These are phyloP conservation scores for Rhodosporidiobolus sp. DNA, from an alignment of 768 basidiomycete species.

Conservation along the genomic window DNA sequence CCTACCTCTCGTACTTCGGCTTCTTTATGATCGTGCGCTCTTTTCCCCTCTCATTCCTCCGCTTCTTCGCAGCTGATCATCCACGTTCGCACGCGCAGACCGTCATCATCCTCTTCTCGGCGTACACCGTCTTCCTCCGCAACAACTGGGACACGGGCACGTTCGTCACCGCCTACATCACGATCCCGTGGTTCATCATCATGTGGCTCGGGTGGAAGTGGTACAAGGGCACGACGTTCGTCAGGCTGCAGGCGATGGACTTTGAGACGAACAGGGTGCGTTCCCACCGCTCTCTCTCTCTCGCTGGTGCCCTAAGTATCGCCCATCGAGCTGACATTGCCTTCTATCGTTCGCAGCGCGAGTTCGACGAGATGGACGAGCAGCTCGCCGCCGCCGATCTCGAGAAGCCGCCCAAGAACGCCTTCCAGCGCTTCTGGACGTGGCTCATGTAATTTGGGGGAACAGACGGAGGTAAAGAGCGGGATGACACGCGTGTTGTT, in stretches of 20 bases:
- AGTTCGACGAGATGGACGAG: slow-evolving; percentile 52
- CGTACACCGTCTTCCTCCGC: slow-evolving; percentile 56
- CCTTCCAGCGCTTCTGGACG: slow-evolving; percentile 67
- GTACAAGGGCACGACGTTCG: slow-evolving; percentile 17
- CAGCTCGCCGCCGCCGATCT: slow-evolving; percentile 51
- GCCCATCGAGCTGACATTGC: background rate
- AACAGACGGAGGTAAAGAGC: no score
- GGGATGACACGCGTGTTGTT: no score
- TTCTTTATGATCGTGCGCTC: slow-evolving; percentile 43
- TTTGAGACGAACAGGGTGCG: slow-evolving; percentile 24
- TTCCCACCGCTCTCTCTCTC: background rate
- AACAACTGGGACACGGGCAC: slow-evolving; percentile 58
- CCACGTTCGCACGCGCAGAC: background rate
- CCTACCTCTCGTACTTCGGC: slow-evolving; percentile 50
- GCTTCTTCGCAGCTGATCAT: background rate
- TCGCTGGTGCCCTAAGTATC: no score
- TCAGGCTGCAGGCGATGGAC: slow-evolving; percentile 27
- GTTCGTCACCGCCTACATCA: slow-evolving; percentile 82
- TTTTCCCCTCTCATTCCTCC: background rate
- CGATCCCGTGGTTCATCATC: slow-evolving; percentile 34
- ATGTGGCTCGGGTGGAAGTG: slow-evolving; percentile 23
- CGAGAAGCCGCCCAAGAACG: slow-evolving; percentile 61
- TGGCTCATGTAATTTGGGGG: slow-evolving; percentile 60
- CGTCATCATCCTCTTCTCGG: slow-evolving; percentile 34
- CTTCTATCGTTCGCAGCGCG: background rate